Percentiles rank a stretch among this genome's conserved stretches.
phyloP scores from a whole-genome alignment of 2,329 filamentous ascomycete genomes.

The Colletotrichum horii region DNA sequence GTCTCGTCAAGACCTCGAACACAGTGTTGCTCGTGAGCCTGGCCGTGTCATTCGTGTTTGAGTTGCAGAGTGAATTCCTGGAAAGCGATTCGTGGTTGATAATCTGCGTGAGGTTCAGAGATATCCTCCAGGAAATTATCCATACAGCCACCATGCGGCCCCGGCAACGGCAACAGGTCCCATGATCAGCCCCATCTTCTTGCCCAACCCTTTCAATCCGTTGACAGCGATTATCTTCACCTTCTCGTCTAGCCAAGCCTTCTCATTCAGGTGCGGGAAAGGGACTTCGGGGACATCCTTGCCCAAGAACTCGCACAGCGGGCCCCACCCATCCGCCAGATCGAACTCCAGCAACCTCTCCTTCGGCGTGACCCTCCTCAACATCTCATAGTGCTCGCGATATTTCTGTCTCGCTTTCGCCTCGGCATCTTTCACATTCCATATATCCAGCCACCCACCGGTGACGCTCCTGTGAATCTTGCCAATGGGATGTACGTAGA shows the following conservation, averaged over 20 bases:
- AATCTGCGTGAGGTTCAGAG: no score
- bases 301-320: conserved; percentile 22
- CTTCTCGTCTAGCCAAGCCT: not conserved
- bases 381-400: conserved; percentile 3
- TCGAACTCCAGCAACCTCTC: conserved; percentile 24
- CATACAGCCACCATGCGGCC: not conserved
- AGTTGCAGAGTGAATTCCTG: no score
- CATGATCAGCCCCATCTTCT: not conserved
- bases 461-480: not conserved
- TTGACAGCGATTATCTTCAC: not conserved
- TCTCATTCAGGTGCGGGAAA: conserved; percentile 13
- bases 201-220: not conserved
- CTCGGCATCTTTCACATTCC: not conserved
- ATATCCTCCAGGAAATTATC: no score
- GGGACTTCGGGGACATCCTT: conserved; percentile 12
- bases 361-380: conserved; percentile 6
- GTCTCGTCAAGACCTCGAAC: no score
- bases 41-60: no score
- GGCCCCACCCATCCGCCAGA: conserved; percentile 22
- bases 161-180: not conserved
- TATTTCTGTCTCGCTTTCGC: not conserved
- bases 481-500: conserved; percentile 7
- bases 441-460: conserved; percentile 3
- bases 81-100: no score
- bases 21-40: no score